Base-by-base conservation (phyloP, 1,139 yeast species). In the Suhomyces coccinellae region DNA sequence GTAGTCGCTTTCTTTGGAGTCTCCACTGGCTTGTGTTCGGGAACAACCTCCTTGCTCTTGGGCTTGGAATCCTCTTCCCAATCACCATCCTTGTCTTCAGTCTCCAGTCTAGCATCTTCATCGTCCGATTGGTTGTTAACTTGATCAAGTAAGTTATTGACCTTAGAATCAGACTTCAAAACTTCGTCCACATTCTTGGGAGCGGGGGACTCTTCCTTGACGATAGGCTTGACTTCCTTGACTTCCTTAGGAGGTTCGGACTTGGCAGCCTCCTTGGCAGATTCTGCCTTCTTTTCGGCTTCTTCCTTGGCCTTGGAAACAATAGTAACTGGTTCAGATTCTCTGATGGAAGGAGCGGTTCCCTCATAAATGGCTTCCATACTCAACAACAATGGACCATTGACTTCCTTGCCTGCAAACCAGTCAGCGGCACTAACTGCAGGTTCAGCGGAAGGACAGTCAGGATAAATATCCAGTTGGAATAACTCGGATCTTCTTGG, bases 401-500 rank as follows among this genome's bases (percentile, higher is more conserved):
- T 82, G 28, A 85, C 84, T 28, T 77, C 76, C 63, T 89, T 84
- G 30, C 97, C 98, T 26, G 65, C 67, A 47, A 83, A 76, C 86
- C 90, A 93, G 54, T 90, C 97, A 2, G 72, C 79, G 1, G 96
- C 91, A 22, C 83, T 63, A 51, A 89, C 66, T 0, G 97, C 95
- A 1, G 97, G 85, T 55, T 80, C 76, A 36, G 72, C 77, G 3
- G 96, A 84, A 30, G 95, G 95, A 32, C 95, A 88, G 63, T 87
- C 96, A 3, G 97, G 97, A 61, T 85, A 93, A 44, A 93, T 89
- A 59, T 91, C 98, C 37, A 78, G 85, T 65, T 93, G 97, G 74
- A 93, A 93, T 55, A 85, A 82, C 60, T 93, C 98, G 2, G 96
- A 81, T 62, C 91, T 84, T 73, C 98, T 82, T 52, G 99, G 99